These are phyloP conservation scores for Cyathus striatus DNA, from an alignment of 768 basidiomycete species.

Conservation along the genomic window DNA sequence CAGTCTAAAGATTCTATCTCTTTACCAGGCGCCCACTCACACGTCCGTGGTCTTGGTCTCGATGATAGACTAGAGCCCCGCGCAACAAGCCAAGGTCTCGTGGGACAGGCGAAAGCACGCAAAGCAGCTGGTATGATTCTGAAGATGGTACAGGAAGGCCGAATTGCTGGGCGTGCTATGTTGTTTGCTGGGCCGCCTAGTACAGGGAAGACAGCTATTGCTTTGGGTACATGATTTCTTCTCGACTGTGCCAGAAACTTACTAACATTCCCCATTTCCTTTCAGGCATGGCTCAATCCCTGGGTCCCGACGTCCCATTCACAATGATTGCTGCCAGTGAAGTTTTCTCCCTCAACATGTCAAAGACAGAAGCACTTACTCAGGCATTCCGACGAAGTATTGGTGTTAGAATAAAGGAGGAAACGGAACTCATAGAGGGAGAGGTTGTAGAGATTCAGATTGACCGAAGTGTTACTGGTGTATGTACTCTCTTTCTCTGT, in stretches of 20 bases:
- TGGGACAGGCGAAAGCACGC: constrained; percentile 92
- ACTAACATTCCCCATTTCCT: not conserved
- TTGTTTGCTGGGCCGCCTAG: constrained; percentile 97
- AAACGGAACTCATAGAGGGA: constrained; percentile 97
- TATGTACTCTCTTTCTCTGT: constrained; percentile 27
- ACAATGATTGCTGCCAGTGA: constrained; percentile 98
- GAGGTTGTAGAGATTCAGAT: constrained; percentile 41
- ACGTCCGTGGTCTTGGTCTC: constrained; percentile 92
- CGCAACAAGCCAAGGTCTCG: constrained; percentile 89
- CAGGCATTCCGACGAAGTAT: constrained; percentile 96
- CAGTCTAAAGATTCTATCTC: constrained; percentile 6
- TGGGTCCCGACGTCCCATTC: constrained; percentile 94
- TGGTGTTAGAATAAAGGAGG: constrained; percentile 95
- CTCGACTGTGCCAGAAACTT: not conserved
- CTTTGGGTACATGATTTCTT: constrained; percentile 61
- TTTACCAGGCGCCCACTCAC: constrained; percentile 79
- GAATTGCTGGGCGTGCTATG: constrained; percentile 94
- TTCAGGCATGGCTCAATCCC: constrained; percentile 93
- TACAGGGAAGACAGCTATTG: constrained; percentile 97
- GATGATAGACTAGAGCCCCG: constrained; percentile 91
- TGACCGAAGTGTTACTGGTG: constrained; percentile 93
- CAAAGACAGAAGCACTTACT: constrained; percentile 96
- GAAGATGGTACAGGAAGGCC: constrained; percentile 96
- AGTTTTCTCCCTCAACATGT: constrained; percentile 97
- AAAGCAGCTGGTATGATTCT: constrained; percentile 97